These are phyloP conservation scores for Phialophora macrospora DNA, from an alignment of 2,329 filamentous ascomycete species.

Conservation along the genomic window DNA sequence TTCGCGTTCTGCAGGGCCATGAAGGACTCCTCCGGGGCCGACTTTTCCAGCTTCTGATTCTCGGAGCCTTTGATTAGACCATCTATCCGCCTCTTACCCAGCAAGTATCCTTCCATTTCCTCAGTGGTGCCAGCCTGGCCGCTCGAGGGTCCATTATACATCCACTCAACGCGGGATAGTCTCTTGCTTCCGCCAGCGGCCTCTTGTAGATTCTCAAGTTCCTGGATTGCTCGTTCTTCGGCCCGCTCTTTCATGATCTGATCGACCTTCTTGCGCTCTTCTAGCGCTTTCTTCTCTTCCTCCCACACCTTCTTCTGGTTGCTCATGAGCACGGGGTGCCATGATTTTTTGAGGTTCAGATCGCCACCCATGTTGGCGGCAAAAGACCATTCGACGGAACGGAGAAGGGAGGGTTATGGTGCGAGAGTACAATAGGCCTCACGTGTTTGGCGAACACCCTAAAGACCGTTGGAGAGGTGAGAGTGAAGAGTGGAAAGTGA, in stretches of 20 bases:
- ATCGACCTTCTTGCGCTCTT: slow-evolving; percentile 92
- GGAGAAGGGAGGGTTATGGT: neutral
- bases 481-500: neutral
- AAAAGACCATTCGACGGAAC: neutral
- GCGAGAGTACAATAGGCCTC: neutral
- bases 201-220: slow-evolving; percentile 88
- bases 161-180: slow-evolving; percentile 90
- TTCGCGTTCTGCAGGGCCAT: slow-evolving; percentile 72
- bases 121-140: slow-evolving; percentile 77
- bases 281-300: slow-evolving; percentile 87
- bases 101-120: slow-evolving; percentile 89
- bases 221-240: slow-evolving; percentile 89
- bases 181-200: slow-evolving; percentile 81
- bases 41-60: slow-evolving; percentile 78
- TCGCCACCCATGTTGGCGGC: slow-evolving; percentile 80
- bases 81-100: slow-evolving; percentile 92
- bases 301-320: slow-evolving; percentile 92
- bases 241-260: slow-evolving; percentile 90
- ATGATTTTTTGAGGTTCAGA: slow-evolving; percentile 76
- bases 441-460: neutral
- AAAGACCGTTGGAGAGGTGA: neutral
- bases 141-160: slow-evolving; percentile 86
- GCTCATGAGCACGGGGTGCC: slow-evolving; percentile 86
- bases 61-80: slow-evolving; percentile 81
- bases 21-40: slow-evolving; percentile 65